A percentile compares a stretch with the other conserved stretches of the same genome.
These are phyloP conservation scores for Achaetomiella virescens DNA, from an alignment of 495 filamentous ascomycete species.

Conservation along the genomic window DNA sequence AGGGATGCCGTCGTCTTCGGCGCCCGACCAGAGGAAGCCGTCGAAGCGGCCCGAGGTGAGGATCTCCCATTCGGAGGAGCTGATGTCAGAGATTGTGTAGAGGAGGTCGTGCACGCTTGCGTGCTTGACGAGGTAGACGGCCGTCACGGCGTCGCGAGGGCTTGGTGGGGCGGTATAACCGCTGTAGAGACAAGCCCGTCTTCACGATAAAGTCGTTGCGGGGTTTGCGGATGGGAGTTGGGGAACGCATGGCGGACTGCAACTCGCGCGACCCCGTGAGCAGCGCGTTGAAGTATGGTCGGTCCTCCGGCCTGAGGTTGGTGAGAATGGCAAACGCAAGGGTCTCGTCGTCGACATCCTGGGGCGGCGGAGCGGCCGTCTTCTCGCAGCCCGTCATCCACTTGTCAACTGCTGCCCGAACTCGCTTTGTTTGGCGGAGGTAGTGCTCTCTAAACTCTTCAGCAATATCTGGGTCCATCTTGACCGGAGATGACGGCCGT, in stretches of 20 bases:
- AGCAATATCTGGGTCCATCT: constrained; percentile 84
- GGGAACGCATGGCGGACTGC: constrained; percentile 47
- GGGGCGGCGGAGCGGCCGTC: constrained; percentile 61
- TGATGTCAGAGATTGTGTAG: constrained; percentile 80
- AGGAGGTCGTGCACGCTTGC: constrained; percentile 77
- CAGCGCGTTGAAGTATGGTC: constrained; percentile 70
- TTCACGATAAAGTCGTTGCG: constrained; percentile 64
- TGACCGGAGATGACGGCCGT: constrained; percentile 59
- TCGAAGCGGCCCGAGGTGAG: constrained; percentile 94
- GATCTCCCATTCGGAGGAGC: constrained; percentile 89
- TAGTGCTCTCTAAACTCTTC: constrained; percentile 88
- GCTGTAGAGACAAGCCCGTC: constrained; percentile 69
- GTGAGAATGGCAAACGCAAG: constrained; percentile 88
- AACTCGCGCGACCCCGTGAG: constrained; percentile 61
- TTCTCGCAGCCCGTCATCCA: constrained; percentile 79
- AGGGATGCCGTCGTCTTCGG: constrained; percentile 53
- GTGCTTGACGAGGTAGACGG: constrained; percentile 84
- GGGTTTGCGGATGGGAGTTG: constrained; percentile 50
- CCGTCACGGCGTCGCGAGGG: constrained; percentile 78
- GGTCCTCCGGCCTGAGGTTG: constrained; percentile 67
- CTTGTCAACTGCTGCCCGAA: constrained; percentile 70
- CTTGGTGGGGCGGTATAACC: constrained; percentile 68
- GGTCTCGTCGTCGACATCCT: constrained; percentile 88
- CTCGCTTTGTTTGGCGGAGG: constrained; percentile 79
- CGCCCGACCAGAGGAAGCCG: constrained; percentile 93